Evolutionary conservation across 352 stramenopile genomes (phyloP).

Genomic region (Phytopythium aichiense): DNA sequence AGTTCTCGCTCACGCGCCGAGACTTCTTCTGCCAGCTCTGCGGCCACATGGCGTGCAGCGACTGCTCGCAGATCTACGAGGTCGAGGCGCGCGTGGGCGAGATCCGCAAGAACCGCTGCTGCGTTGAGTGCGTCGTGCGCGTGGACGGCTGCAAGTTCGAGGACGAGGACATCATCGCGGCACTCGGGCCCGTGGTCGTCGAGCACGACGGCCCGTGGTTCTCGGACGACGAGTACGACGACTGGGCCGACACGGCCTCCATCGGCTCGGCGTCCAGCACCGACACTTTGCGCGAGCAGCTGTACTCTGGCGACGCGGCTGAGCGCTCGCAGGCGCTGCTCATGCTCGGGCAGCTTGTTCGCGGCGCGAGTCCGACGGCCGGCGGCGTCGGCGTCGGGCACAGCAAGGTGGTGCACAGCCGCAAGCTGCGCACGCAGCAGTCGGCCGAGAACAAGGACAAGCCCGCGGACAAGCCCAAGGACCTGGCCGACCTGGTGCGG

Average conservation of each 20-base stretch:
- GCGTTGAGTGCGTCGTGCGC: slow-evolving; percentile 47
- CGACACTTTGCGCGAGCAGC: slow-evolving; percentile 18
- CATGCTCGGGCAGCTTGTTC: slow-evolving; percentile 27
- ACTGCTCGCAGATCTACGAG: slow-evolving; percentile 54
- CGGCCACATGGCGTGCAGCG: slow-evolving; percentile 42
- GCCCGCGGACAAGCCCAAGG: slow-evolving; percentile 6
- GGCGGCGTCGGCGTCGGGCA: not conserved
- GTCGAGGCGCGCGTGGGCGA: slow-evolving; percentile 43
- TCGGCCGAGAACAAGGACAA: not conserved
- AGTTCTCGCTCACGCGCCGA: slow-evolving; percentile 40
- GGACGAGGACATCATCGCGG: slow-evolving; percentile 50
- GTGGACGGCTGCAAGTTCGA: slow-evolving; percentile 56
- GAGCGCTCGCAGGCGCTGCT: slow-evolving; percentile 30
- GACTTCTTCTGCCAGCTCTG: slow-evolving; percentile 58
- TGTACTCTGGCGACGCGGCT: slow-evolving; percentile 29
- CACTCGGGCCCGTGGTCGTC: slow-evolving; percentile 42
- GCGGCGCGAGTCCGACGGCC: not conserved
- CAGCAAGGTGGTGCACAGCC: slow-evolving; percentile 10
- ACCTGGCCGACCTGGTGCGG: slow-evolving; percentile 27
- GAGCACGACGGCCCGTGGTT: slow-evolving; percentile 25
- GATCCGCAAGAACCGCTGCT: slow-evolving; percentile 44
- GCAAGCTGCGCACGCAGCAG: slow-evolving; percentile 8
- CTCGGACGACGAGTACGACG: slow-evolving; percentile 23
- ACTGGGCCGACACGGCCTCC: slow-evolving; percentile 18
- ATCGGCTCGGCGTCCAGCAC: slow-evolving; percentile 14